Evolutionary conservation across 495 filamentous ascomycete genomes (phyloP), one percentile per base, ranked within the genome.

Genomic region (Aspergillus egyptiacus): DNA sequence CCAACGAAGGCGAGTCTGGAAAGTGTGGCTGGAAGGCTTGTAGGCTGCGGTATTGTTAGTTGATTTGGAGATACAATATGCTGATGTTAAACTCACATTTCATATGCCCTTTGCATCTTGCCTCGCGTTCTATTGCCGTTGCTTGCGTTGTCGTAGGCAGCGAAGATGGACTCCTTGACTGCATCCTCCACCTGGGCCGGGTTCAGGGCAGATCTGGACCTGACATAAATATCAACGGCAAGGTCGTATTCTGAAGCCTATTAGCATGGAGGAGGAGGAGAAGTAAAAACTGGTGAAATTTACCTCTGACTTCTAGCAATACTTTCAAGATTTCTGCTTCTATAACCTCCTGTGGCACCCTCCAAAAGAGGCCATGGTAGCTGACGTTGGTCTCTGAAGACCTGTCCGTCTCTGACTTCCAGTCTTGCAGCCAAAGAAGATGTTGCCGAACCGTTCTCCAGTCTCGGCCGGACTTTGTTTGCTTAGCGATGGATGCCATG

Each of bases 51-150:
- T n/a, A 9, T 7, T 20, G 20, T 37, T 38, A 46, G 54, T 58
- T 41, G 22, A 7, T 45, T 28, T n/a, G n/a, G 25, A 19, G 11
- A 23, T 20, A 3, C 2, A 2, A 22, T 0, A 18, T 20, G 5
- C 2, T 7, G 7, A 10, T 34, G 2, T 1, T 6, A 20, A 24
- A 70, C 84, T 69, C 71, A 88, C 83, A 90, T 88, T 32, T 95
- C 87, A 55, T 83, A 80, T 34, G 87, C 88, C 67, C 80, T 87
- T 59, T 88, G 89, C 61, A 95, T 77, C 5, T 85, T 88, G 9
- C 91, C 91, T 47, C 88, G 77, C 6, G 79, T 87, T 54, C 82
- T 75, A 55, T 94, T 94, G 5, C 89, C 87, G 64, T 95, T 96
- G 42, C 85, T 91, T 25, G 91, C 89, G 57, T 89, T 91, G 57